Conservation (phyloP, 768 basidiomycete genomes). For the Fomitopsis pulvina region DNA sequence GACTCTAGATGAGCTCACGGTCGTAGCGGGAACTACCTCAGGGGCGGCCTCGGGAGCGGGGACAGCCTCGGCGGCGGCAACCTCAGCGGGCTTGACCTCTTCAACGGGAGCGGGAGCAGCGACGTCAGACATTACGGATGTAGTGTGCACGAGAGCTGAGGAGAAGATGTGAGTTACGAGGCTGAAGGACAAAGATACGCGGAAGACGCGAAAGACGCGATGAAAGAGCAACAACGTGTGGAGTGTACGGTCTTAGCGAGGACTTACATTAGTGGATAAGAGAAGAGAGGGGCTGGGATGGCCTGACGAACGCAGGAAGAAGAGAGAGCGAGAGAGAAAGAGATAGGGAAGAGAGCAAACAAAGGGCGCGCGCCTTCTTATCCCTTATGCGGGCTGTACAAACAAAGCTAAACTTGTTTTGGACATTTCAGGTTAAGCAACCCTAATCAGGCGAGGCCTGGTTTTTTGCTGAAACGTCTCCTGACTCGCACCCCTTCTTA, state of each 20-base stretch:
- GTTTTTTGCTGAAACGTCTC: conserved; percentile 12
- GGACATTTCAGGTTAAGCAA: conserved; percentile 17
- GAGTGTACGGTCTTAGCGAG: conserved; percentile 11
- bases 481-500: conserved; percentile 8
- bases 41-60: conserved; percentile 33
- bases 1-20: conserved; percentile 24
- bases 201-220: conserved; percentile 6
- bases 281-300: conserved; percentile 46
- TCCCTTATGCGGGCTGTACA: conserved; percentile 29
- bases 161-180: conserved; percentile 16
- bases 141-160: conserved; percentile 50
- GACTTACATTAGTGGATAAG: conserved; percentile 44
- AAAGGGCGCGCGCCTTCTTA: conserved; percentile 28
- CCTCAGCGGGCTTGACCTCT: conserved; percentile 47
- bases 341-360: conserved; percentile 24
- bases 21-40: conserved; percentile 29
- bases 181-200: conserved; percentile 7
- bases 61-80: conserved; percentile 28
- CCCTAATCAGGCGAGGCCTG: conserved; percentile 12
- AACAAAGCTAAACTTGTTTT: conserved; percentile 30
- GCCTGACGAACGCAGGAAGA: conserved; percentile 19
- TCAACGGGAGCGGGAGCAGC: conserved; percentile 44
- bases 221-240: conserved; percentile 2
- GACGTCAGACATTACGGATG: conserved; percentile 75
- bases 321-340: conserved; percentile 28